phyloP scores from a whole-genome alignment of 2,329 filamentous ascomycete genomes.

The Graphiopsis chlorocephala region DNA sequence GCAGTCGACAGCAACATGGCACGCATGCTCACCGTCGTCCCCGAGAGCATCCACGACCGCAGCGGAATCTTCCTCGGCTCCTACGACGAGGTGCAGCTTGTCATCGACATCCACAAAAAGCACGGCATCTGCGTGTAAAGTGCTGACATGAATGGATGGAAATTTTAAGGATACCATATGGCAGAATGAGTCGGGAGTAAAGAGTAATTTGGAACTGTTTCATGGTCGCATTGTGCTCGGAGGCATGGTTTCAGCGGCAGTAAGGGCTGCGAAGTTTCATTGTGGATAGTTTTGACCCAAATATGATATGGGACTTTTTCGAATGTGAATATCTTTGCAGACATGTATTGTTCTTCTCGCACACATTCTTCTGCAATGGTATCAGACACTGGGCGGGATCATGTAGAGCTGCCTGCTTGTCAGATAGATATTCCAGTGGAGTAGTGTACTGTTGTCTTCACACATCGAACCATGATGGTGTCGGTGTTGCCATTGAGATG shows the following conservation, averaged over 20 bases:
- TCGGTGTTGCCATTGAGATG: neutral
- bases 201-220: neutral
- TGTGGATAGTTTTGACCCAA: neutral
- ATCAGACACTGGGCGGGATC: neutral
- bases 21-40: constrained; percentile 83
- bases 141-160: neutral
- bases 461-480: neutral
- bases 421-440: no score
- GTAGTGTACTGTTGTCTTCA: neutral
- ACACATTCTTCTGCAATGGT: neutral
- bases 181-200: neutral
- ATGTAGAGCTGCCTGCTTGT: neutral
- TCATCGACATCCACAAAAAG: constrained; percentile 76
- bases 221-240: constrained; percentile 3
- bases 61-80: constrained; percentile 96
- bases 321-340: constrained; percentile 5
- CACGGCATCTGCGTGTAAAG: constrained; percentile 29
- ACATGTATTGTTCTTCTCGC: neutral
- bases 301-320: neutral
- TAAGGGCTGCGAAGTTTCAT: neutral
- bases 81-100: constrained; percentile 92
- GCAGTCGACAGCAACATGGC: constrained; percentile 89
- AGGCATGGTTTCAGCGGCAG: neutral
- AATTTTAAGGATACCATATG: constrained; percentile 7
- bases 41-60: constrained; percentile 90